Percentiles rank a stretch among this genome's conserved stretches.
These are phyloP conservation scores for Ophiostoma quercus DNA, from an alignment of 2,329 filamentous ascomycete species.

Conservation along the genomic window DNA sequence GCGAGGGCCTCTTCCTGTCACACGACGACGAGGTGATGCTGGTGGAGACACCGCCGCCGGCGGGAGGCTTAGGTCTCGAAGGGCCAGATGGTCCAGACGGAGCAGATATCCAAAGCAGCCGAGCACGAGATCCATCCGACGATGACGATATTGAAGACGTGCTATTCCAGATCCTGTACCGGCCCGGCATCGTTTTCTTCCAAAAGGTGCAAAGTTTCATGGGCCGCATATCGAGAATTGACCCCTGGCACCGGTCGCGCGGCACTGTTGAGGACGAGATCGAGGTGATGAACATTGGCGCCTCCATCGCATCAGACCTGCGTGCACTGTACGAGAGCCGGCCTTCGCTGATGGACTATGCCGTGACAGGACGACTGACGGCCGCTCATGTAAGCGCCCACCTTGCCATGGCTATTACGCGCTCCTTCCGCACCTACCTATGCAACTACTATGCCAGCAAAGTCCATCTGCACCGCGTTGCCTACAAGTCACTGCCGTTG, in stretches of 20 bases:
- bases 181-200: conserved; percentile 53
- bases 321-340: conserved; percentile 46
- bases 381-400: conserved; percentile 45
- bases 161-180: conserved; percentile 50
- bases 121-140: conserved; percentile 11
- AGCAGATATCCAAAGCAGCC: background rate
- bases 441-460: conserved; percentile 54
- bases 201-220: conserved; percentile 55
- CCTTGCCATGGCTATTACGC: conserved; percentile 46
- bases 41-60: conserved; percentile 41
- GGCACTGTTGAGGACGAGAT: conserved; percentile 55
- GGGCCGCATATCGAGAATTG: conserved; percentile 52
- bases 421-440: conserved; percentile 51
- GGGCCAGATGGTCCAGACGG: conserved; percentile 14
- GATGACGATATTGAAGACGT: conserved; percentile 44
- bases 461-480: conserved; percentile 53
- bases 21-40: conserved; percentile 45
- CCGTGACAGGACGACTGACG: conserved; percentile 47
- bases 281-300: conserved; percentile 52
- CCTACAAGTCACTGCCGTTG: conserved; percentile 49
- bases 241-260: conserved; percentile 51
- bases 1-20: conserved; percentile 49
- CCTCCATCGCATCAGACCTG: conserved; percentile 47
- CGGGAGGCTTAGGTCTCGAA: conserved; percentile 31
- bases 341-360: conserved; percentile 52